Conservation (phyloP, 805 yeast species). For the Grigorovia jiainica region DNA sequence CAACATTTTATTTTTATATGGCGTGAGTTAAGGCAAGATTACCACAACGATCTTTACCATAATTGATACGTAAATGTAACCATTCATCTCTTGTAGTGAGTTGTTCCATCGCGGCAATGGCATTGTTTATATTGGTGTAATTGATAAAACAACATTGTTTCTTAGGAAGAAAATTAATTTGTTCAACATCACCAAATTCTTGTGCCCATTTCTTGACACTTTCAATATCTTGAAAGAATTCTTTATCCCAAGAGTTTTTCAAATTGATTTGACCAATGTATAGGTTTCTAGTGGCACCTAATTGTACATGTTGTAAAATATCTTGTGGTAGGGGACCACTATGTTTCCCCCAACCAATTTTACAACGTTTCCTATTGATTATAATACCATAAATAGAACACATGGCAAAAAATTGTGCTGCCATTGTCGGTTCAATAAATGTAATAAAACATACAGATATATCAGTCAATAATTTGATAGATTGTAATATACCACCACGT, state of each 20-base stretch:
- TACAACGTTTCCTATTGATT: slow-evolving; percentile 75
- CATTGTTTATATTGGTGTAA: slow-evolving; percentile 83
- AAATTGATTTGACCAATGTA: slow-evolving; percentile 66
- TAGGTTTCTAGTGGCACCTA: slow-evolving; percentile 90
- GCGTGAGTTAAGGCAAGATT: slow-evolving; percentile 81
- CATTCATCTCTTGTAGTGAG: too few relatives aligned
- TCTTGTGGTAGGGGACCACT: slow-evolving; percentile 87
- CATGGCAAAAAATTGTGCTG: slow-evolving; percentile 94
- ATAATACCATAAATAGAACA: slow-evolving; percentile 82
- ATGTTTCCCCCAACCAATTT: slow-evolving; percentile 97
- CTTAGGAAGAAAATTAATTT: slow-evolving; percentile 76
- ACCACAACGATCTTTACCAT: slow-evolving; percentile 93
- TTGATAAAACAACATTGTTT: slow-evolving; percentile 86
- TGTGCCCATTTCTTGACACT: slow-evolving; percentile 31
- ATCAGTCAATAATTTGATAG: slow-evolving; percentile 69
- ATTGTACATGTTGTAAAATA: slow-evolving; percentile 77
- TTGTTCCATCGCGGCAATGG: slow-evolving; percentile 87
- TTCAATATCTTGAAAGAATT: slow-evolving; percentile 13
- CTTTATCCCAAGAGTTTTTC: too few relatives aligned
- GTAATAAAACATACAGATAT: slow-evolving; percentile 91
- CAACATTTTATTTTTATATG: too few relatives aligned
- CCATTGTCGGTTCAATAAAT: slow-evolving; percentile 92
- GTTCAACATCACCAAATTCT: slow-evolving; percentile 89
- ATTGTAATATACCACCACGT: slow-evolving; percentile 87
- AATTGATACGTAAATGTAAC: too few relatives aligned